Base-by-base conservation (phyloP, 371 early-diverging fungal species). In the Mucor piriformis region DNA sequence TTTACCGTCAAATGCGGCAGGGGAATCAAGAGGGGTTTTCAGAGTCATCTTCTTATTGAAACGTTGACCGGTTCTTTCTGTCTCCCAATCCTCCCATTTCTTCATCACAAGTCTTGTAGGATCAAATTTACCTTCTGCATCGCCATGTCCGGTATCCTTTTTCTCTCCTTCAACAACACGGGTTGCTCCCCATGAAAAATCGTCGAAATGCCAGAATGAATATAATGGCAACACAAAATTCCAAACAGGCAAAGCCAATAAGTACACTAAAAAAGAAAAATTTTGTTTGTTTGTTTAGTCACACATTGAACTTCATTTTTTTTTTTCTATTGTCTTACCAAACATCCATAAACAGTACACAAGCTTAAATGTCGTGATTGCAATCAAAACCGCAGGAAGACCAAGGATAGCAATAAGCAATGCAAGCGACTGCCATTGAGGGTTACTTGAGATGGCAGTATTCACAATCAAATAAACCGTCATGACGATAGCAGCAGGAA, bases 161-260 rank as follows among this genome's bases (percentile, higher is more conserved):
- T 83, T 84, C 69, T 77, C 81, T 16, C 85, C 83, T 20, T 77
- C 58, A 10, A 90, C 83, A 42, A 87, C 86, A 50, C 92, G 76
- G n/a, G 92, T 92, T 43, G 85, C 85, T 29, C 93, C 93, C 93
- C 96, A 96, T 18, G 85, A 80, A 65, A 96, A 94, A 70, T 96
- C 94, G 64, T 96, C 96, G 76, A 95, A 92, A 67, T 93, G 92
- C 96, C 96, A 96, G 77, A 87, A 91, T 1, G 95, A 88, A 66
- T 97, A 97, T 0, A 91, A 61, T 3, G 98, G 98, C 16, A 97
- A 82, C 12, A 93, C 74, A 66, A 93, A 86, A 76, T 96, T 95
- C 98, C 98, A 98, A n/a, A 98, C 81, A 2, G 96, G 96, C n/a
- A 96, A 72, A 16, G 92, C 89, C 25, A 76, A 56, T 21, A 86